Evolutionary conservation across 2,329 filamentous ascomycete species (phyloP), one percentile per base, ranked within the genome.

Genomic region (Colletotrichum zoysiae): DNA sequence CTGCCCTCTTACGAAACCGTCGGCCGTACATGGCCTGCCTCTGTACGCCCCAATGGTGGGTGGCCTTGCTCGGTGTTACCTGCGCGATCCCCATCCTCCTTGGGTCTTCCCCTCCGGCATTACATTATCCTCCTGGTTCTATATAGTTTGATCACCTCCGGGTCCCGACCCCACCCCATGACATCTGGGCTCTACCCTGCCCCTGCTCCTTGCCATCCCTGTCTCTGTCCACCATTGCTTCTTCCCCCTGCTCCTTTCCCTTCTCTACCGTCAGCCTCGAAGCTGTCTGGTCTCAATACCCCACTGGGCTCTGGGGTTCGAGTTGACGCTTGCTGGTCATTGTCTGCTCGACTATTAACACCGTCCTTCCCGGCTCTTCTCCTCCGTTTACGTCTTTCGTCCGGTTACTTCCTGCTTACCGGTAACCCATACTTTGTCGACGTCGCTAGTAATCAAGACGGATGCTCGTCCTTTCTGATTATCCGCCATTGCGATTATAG

Each of bases 141-240:
- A 69, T 73, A 73, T 73, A 73, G 58, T 73, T 73, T 73, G 67
- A 68, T 73, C 67, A 67, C 57, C 63, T 71, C 69, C 60, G 40
- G 46, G 59, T 30, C 30, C 33, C 40, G 60, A 57, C 69, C 64
- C 71, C 69, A 65, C 67, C 56, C 48, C n/a, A 62, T 56, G 30
- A 51, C 48, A 65, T 50, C 67, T 42, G 62, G 67, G 61, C 48
- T 57, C 23, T 71, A 30, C 69, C 65, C 56, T 73, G 67, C 57
- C 70, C 61, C 58, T 70, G 65, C 55, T 62, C 62, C 50, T 56
- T 20, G 57, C 35, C 51, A 59, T 18, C 50, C 46, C 58, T 70
- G 65, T 59, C 67, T 68, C 40, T 60, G 33, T 58, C 69, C 58
- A 64, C 23, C 44, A 44, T 53, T 60, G 26, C 62, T 58, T 55